These are phyloP conservation scores for Eremothecium coryli DNA, from an alignment of 1,139 yeast genomes.

Conservation along the genomic window DNA sequence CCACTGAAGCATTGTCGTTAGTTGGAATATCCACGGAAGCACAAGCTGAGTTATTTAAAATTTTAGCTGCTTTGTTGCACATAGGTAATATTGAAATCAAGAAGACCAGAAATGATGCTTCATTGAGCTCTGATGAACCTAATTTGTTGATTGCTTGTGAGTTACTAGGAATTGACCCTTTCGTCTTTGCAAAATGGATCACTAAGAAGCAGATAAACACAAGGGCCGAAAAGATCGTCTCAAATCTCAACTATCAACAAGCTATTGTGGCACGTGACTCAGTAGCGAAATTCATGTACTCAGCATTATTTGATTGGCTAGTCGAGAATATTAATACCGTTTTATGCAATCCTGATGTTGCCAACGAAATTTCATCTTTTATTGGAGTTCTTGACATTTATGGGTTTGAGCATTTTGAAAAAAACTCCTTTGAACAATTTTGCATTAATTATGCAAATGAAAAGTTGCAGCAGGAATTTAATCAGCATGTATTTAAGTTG, in stretches of 20 bases:
- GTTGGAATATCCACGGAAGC: constrained; percentile 60
- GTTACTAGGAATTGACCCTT: constrained; percentile 71
- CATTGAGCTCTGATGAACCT: constrained; percentile 78
- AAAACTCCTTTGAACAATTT: constrained; percentile 92
- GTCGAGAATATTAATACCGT: constrained; percentile 75
- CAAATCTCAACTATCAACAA: constrained; percentile 74
- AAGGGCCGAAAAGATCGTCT: constrained; percentile 84
- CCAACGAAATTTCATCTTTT: constrained; percentile 53
- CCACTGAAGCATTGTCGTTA: constrained; percentile 64
- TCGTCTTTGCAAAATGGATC: constrained; percentile 79
- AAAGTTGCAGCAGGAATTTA: constrained; percentile 93
- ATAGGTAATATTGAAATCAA: constrained; percentile 88
- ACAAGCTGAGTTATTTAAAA: constrained; percentile 63
- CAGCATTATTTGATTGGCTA: constrained; percentile 92
- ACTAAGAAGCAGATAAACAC: constrained; percentile 87
- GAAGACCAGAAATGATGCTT: constrained; percentile 79
- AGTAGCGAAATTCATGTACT: constrained; percentile 86
- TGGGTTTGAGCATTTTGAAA: constrained; percentile 93
- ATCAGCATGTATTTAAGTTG: constrained; percentile 92
- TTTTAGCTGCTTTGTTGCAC: constrained; percentile 84
- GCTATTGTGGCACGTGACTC: constrained; percentile 93
- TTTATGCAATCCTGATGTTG: constrained; percentile 65
- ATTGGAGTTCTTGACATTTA: constrained; percentile 97
- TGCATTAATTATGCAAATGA: constrained; percentile 97
- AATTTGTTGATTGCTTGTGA: constrained; percentile 76